These are phyloP conservation scores for Sherardia arvensis DNA, from an alignment of 257 asterid species.

Conservation along the genomic window DNA sequence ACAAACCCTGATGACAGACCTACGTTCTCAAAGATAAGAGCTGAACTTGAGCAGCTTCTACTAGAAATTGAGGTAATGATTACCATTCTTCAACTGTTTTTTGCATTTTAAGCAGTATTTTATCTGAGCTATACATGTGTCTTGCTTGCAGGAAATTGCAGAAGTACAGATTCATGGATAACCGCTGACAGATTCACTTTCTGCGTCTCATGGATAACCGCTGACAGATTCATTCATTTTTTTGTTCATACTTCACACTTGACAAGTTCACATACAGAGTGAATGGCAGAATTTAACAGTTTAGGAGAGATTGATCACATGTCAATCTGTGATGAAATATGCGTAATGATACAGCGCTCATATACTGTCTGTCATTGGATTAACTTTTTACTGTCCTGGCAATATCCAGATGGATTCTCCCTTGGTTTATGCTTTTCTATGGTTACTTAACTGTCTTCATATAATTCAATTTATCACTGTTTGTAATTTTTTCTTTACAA, in stretches of 20 bases:
- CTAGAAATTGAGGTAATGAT: constrained; percentile 40
- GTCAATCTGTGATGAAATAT: too few relatives aligned
- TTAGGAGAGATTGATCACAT: background rate
- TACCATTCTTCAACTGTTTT: too few relatives aligned
- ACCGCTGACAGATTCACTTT: constrained; percentile 4
- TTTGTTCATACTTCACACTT: background rate
- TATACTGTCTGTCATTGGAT: too few relatives aligned
- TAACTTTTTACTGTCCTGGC: too few relatives aligned
- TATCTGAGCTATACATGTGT: background rate
- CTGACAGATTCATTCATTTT: constrained; percentile 2
- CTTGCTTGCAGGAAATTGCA: constrained; percentile 1
- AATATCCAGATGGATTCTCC: too few relatives aligned
- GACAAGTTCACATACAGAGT: background rate
- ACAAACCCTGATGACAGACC: constrained; percentile 64
- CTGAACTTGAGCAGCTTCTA: constrained; percentile 57
- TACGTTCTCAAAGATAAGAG: constrained; percentile 47
- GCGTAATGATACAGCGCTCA: too few relatives aligned
- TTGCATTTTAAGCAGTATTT: background rate
- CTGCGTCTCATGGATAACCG: constrained; percentile 8
- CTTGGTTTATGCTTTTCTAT: too few relatives aligned
- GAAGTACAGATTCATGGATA: constrained; percentile 1
- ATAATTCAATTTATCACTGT: too few relatives aligned
- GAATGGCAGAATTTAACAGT: constrained; percentile 1
- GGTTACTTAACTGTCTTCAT: too few relatives aligned
- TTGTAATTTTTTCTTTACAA: too few relatives aligned